Evolutionary conservation across 208 protist genomes (phyloP).

Genomic region (Trypanosoma brucei): DNA sequence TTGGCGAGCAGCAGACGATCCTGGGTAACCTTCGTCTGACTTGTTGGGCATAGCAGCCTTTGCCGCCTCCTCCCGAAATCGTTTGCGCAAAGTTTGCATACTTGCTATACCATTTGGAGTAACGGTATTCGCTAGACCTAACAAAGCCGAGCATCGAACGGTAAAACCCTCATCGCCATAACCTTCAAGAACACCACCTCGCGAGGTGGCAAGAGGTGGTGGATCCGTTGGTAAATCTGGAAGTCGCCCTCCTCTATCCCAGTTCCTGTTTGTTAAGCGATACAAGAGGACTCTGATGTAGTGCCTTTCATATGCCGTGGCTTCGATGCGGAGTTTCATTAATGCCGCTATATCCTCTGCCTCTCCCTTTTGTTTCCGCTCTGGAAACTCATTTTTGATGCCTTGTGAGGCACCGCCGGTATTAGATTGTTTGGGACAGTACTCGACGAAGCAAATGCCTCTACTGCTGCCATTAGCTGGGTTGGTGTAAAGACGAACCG

Average conservation of each 20-base stretch:
- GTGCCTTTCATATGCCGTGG: slow-evolving; percentile 39
- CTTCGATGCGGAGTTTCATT: slow-evolving; percentile 49
- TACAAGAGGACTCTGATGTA: slow-evolving; percentile 34
- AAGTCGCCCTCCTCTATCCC: slow-evolving; percentile 68
- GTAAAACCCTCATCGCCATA: slow-evolving; percentile 74
- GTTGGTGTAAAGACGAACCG: slow-evolving; percentile 71
- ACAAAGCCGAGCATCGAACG: slow-evolving; percentile 51
- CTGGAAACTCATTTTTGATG: not conserved
- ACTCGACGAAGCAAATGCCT: slow-evolving; percentile 82
- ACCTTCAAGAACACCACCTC: slow-evolving; percentile 31
- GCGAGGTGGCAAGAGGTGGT: slow-evolving; percentile 24
- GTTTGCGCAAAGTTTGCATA: slow-evolving; percentile 66
- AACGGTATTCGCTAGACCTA: slow-evolving; percentile 77
- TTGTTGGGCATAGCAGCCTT: not conserved
- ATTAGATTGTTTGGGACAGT: slow-evolving; percentile 13
- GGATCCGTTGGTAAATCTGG: slow-evolving; percentile 71
- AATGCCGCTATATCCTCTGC: slow-evolving; percentile 11
- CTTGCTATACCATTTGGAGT: slow-evolving; percentile 38
- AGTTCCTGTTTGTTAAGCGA: slow-evolving; percentile 50
- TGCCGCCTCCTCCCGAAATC: slow-evolving; percentile 28
- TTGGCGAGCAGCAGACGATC: too few relatives aligned
- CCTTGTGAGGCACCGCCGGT: not conserved
- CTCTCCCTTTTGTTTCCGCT: slow-evolving; percentile 1
- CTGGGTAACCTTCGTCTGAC: not conserved
- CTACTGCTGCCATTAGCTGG: slow-evolving; percentile 70